Evolutionary conservation across 1,284 basidiomycete species (phyloP), one percentile per base, ranked within the genome.

Genomic region (Mycena sp.): DNA sequence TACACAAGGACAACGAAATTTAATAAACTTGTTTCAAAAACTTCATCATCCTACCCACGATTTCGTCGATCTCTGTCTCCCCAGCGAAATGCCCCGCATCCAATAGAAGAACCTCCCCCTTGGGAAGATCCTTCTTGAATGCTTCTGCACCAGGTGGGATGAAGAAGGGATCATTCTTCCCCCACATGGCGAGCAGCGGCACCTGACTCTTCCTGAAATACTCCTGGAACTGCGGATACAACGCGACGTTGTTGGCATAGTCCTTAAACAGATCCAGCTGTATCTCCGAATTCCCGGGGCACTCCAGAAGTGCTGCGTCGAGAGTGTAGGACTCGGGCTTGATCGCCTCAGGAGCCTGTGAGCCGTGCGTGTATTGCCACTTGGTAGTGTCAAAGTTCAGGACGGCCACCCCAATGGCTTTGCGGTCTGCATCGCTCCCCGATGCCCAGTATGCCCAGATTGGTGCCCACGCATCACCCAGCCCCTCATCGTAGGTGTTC

Each of bases 41-140:
- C 37, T 58, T 28, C 5, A 79, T 51, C 25, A 78, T 80, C 55
- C 72, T 70, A 2, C 70, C 67, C 2, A 74, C 61, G 59, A 77
- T 76, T 35, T 75, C 73, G 1, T 73, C 71, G 11, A 79, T 64
- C 30, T 76, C 71, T 21, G 73, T 74, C 61, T 78, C 83, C 64
- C 83, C 69, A 23, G 80, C 72, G 64, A 85, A 85, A 70, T 85
- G 83, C 0, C 83, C 81, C 10, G 76, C 80, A 54, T 84, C 80
- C 30, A 85, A 67, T 19, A 83, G 70, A 48, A 76, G 62, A 12
- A 85, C 74, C 61, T 78, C 71, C 1, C 78, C 78, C 6, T 83
- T 68, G 32, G 73, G 72, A 25, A 79, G 64, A 53, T 81, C 80
- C 23, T 66, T 72, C 67, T 76, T 79, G 74, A 72, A 85, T 25